Evolutionary conservation across 257 asterid genomes (phyloP).

Genomic region (Lithospermum erythrorhizon): DNA sequence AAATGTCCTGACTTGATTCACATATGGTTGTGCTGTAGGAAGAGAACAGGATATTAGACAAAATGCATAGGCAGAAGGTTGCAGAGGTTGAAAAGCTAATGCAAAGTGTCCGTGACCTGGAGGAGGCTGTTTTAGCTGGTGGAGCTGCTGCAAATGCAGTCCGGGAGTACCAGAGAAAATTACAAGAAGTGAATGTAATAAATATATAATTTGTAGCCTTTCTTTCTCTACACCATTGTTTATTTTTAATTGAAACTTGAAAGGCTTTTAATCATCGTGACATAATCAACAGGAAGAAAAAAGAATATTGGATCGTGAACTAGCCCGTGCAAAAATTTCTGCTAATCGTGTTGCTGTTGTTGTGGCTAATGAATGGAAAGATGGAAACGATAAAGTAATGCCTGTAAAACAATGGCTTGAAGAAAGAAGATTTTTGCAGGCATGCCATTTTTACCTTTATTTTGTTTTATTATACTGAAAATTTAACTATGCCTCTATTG

Average conservation of each 20-base stretch:
- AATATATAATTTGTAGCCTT: neutral
- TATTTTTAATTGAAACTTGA: neutral
- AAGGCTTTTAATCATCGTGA: constrained; percentile 13
- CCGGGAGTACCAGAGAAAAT: constrained; percentile 71
- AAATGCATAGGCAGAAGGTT: constrained; percentile 81
- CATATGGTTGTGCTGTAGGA: constrained; percentile 28
- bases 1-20: neutral
- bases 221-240: neutral
- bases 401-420: constrained; percentile 98
- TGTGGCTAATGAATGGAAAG: constrained; percentile 97
- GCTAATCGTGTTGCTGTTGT: constrained; percentile 95
- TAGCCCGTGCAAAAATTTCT: constrained; percentile 87
- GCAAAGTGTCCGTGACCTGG: constrained; percentile 74
- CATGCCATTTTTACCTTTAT: constrained; percentile 8
- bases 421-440: constrained; percentile 89
- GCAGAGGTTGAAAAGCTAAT: constrained; percentile 82
- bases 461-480: neutral
- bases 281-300: constrained; percentile 59
- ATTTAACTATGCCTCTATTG: neutral
- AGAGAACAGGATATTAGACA: constrained; percentile 83
- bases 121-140: constrained; percentile 91
- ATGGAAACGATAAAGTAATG: constrained; percentile 91
- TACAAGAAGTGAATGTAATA: constrained; percentile 70
- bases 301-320: constrained; percentile 75
- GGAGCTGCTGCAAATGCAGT: constrained; percentile 95